Conservation (phyloP, 306 rosid species). For the Biancaea sappan region DNA sequence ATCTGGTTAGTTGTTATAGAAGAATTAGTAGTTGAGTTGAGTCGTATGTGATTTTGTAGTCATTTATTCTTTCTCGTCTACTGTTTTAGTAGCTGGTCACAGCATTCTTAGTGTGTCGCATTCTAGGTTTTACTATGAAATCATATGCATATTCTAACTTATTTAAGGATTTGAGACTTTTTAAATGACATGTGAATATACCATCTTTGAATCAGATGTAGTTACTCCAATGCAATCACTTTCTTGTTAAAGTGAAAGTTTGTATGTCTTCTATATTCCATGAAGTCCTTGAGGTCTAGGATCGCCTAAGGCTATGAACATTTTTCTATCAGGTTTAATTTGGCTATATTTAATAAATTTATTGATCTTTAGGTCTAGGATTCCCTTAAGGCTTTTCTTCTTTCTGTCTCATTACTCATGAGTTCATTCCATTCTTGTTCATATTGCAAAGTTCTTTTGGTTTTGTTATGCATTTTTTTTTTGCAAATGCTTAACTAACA, state of each 20-base stretch:
- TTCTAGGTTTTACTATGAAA: background rate
- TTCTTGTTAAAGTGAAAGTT: constrained; percentile 10
- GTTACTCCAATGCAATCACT: background rate
- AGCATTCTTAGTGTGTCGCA: constrained; percentile 24
- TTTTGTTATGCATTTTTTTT: background rate
- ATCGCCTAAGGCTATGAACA: background rate
- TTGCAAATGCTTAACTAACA: background rate
- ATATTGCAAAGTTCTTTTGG: constrained; percentile 1
- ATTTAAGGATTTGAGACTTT: background rate
- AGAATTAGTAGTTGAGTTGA: background rate
- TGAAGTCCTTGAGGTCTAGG: background rate
- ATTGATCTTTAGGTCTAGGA: background rate
- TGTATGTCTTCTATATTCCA: background rate
- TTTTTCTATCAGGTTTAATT: background rate
- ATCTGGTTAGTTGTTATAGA: background rate
- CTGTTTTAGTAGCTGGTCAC: constrained; percentile 8
- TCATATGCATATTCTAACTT: background rate
- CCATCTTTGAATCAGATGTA: constrained; percentile 2
- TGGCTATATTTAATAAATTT: constrained; percentile 5
- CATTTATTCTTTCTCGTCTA: background rate
- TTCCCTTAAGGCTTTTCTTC: background rate
- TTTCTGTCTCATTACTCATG: background rate
- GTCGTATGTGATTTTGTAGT: background rate
- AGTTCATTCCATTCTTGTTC: constrained; percentile 1
- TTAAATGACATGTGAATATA: background rate